Evolutionary conservation across 768 basidiomycete genomes (phyloP).

Genomic region (Xerocomellus chrysenteron): DNA sequence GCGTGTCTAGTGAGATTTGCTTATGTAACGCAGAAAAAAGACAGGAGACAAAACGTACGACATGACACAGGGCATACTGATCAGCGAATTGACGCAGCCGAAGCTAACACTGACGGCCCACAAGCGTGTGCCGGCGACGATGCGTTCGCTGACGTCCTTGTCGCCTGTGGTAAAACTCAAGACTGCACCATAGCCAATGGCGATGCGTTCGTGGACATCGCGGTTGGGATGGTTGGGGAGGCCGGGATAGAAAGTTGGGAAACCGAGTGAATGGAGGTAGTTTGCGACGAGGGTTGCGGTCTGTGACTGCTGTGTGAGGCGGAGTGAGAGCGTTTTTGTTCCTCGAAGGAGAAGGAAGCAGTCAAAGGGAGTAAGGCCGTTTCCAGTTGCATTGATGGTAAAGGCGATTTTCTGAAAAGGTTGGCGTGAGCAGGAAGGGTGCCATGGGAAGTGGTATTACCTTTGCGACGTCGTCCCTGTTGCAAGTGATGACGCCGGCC

Average conservation of each 20-base stretch:
- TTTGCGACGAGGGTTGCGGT: conserved; percentile 81
- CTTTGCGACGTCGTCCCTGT: conserved; percentile 87
- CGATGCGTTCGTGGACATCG: conserved; percentile 88
- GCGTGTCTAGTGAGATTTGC: conserved; percentile 61
- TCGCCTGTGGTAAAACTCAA: conserved; percentile 93
- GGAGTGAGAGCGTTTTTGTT: conserved; percentile 91
- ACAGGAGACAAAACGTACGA: conserved; percentile 64
- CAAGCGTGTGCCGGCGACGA: conserved; percentile 87
- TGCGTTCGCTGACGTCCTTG: conserved; percentile 84
- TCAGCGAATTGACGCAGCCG: conserved; percentile 95
- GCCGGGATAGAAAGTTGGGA: conserved; percentile 91
- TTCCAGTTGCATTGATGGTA: conserved; percentile 90
- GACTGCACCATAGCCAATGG: conserved; percentile 90
- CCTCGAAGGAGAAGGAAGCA: conserved; percentile 95
- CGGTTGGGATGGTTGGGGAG: conserved; percentile 77
- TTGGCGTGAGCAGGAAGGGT: neutral
- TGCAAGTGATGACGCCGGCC: conserved; percentile 94
- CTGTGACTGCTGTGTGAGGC: conserved; percentile 92
- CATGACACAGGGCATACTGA: conserved; percentile 99
- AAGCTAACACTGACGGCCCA: conserved; percentile 99
- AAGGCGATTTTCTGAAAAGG: conserved; percentile 77
- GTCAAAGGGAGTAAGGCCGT: conserved; percentile 93
- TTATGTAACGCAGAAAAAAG: neutral
- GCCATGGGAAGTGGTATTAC: conserved; percentile 31
- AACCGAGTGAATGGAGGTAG: conserved; percentile 83